A percentile compares a stretch with the other conserved stretches of the same genome.
These are phyloP conservation scores for Penicillium brasilianum DNA, from an alignment of 2,329 filamentous ascomycete genomes.

Conservation along the genomic window DNA sequence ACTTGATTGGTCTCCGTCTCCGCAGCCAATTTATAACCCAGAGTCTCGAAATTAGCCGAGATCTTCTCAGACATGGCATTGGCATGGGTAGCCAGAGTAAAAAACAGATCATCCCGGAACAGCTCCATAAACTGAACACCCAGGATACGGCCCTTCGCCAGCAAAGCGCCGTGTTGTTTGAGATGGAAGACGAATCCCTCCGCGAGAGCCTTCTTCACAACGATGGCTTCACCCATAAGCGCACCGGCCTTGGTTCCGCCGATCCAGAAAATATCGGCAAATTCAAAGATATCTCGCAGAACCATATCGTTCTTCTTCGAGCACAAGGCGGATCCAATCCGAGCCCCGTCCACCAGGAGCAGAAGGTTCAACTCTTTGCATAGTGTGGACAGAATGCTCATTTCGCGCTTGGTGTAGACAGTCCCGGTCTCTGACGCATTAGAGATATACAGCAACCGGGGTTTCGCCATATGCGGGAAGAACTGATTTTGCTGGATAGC, in stretches of 20 bases:
- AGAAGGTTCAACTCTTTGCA: slow-evolving; percentile 52
- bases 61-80: slow-evolving; percentile 54
- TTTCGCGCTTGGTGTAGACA: slow-evolving; percentile 52
- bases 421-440: slow-evolving; percentile 59
- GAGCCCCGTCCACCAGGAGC: slow-evolving; percentile 56
- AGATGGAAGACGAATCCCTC: slow-evolving; percentile 58
- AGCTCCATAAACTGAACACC: slow-evolving; percentile 58
- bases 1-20: slow-evolving; percentile 60
- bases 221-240: slow-evolving; percentile 57
- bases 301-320: slow-evolving; percentile 52
- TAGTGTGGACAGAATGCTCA: slow-evolving; percentile 49
- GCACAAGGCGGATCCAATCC: slow-evolving; percentile 52
- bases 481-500: slow-evolving; percentile 57
- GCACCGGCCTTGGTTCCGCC: slow-evolving; percentile 60
- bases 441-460: slow-evolving; percentile 58
- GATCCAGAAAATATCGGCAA: slow-evolving; percentile 61
- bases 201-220: slow-evolving; percentile 53
- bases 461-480: slow-evolving; percentile 59
- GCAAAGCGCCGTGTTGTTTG: slow-evolving; percentile 58
- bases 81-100: slow-evolving; percentile 52
- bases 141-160: slow-evolving; percentile 57
- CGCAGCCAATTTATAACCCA: slow-evolving; percentile 51
- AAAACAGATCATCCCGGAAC: slow-evolving; percentile 54
- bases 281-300: slow-evolving; percentile 51
- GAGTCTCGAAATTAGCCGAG: slow-evolving; percentile 49